phyloP scores from a whole-genome alignment of 176 grass and related monocot genomes.

The Carex parvula region DNA sequence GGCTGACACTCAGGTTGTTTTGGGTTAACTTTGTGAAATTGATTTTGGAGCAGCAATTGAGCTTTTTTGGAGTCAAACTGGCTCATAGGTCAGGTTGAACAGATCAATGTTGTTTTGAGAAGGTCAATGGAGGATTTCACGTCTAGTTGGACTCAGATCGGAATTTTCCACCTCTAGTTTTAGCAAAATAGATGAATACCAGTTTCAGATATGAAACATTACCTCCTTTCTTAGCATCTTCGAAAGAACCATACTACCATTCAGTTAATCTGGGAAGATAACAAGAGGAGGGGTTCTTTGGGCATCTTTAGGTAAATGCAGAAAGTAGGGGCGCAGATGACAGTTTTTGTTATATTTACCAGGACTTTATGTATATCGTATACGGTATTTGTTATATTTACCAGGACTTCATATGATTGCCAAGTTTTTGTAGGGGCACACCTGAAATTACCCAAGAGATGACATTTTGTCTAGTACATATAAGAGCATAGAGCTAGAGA shows the following conservation, averaged over 20 bases:
- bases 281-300: background rate
- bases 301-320: background rate
- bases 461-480: constrained; percentile 6
- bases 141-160: background rate
- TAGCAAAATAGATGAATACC: background rate
- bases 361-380: background rate
- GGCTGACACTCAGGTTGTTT: background rate
- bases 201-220: background rate
- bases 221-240: background rate
- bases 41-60: background rate
- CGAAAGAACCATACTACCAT: background rate
- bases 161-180: background rate
- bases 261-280: background rate
- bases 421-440: background rate
- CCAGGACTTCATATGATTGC: background rate
- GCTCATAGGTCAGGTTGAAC: background rate
- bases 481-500: constrained; percentile 41
- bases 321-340: background rate
- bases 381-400: background rate
- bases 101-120: background rate
- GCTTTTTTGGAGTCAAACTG: background rate
- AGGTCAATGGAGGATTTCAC: background rate
- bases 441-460: background rate
- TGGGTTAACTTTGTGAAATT: no score
- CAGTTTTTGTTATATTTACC: background rate